These are phyloP conservation scores for Fusarium cyanostomum DNA, from an alignment of 2,329 filamentous ascomycete genomes.

Conservation along the genomic window DNA sequence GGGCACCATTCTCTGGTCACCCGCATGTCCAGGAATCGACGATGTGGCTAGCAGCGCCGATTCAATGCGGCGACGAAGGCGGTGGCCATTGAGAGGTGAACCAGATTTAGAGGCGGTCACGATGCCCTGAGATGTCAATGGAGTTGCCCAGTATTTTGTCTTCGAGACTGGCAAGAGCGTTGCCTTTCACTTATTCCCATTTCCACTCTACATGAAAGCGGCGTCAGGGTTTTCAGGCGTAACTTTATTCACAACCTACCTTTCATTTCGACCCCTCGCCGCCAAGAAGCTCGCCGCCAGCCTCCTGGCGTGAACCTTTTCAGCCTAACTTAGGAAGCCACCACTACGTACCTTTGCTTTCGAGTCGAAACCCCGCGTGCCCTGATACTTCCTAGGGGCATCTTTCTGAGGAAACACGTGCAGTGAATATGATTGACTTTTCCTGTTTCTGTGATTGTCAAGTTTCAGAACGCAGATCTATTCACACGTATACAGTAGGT, in stretches of 20 bases:
- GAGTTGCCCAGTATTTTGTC: neutral
- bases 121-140: neutral
- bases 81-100: conserved; percentile 2
- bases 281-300: neutral
- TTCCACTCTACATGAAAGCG: neutral
- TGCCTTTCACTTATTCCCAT: neutral
- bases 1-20: conserved; percentile 2
- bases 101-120: conserved; percentile 15
- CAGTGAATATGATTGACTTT: neutral
- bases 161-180: neutral
- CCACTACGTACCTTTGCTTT: conserved; percentile 1
- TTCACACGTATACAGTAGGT: neutral
- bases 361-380: neutral
- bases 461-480: neutral
- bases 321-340: neutral
- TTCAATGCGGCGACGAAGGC: conserved; percentile 18
- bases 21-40: conserved; percentile 5
- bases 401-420: conserved; percentile 1
- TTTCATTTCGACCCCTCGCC: neutral
- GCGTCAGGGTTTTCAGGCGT: neutral
- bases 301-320: conserved; percentile 18
- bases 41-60: conserved; percentile 3
- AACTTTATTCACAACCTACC: neutral
- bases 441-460: neutral
- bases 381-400: neutral